A percentile compares a stretch with the other conserved stretches of the same genome.
These are phyloP conservation scores for Earliella scabrosa DNA, from an alignment of 1,284 basidiomycete genomes.

Conservation along the genomic window DNA sequence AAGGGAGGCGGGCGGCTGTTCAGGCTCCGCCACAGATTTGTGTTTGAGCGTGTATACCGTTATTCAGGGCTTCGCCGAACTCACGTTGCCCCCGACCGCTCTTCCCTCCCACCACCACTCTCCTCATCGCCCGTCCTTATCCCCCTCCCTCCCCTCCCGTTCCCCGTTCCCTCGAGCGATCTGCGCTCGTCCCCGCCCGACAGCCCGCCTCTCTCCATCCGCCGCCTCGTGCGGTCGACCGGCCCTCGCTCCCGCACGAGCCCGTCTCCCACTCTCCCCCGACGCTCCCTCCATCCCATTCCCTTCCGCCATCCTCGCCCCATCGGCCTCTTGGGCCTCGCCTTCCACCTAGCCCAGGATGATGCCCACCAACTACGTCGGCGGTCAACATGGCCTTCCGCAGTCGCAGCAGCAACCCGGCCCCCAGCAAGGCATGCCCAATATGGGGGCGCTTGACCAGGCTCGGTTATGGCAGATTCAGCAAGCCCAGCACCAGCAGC, in stretches of 20 bases:
- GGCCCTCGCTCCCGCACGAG: slow-evolving; percentile 20
- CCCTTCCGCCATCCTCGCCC: slow-evolving; percentile 20
- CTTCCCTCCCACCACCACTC: slow-evolving; percentile 35
- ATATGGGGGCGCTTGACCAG: slow-evolving; percentile 49
- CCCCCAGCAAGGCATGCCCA: slow-evolving; percentile 44
- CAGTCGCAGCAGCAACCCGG: slow-evolving; percentile 34
- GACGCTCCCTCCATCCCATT: slow-evolving; percentile 2
- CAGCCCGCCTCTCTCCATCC: slow-evolving; percentile 10
- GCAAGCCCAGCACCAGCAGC: slow-evolving; percentile 47
- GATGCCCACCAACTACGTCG: slow-evolving; percentile 39
- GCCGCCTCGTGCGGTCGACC: slow-evolving; percentile 33
- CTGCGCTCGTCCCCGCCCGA: slow-evolving; percentile 20
- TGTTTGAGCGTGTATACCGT: slow-evolving; percentile 33
- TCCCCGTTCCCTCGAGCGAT: slow-evolving; percentile 23
- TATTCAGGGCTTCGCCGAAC: slow-evolving; percentile 31
- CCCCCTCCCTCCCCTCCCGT: slow-evolving; percentile 25
- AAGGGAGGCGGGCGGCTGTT: slow-evolving; percentile 16
- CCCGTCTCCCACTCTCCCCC: slow-evolving; percentile 32
- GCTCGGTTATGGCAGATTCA: slow-evolving; percentile 60
- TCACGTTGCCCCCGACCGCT: slow-evolving; percentile 32
- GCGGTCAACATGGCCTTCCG: slow-evolving; percentile 50
- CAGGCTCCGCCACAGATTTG: slow-evolving; percentile 32
- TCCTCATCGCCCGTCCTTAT: slow-evolving; percentile 25
- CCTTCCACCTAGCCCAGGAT: slow-evolving; percentile 21
- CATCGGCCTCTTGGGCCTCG: slow-evolving; percentile 25